phyloP scores from a whole-genome alignment of 139 green algal species.

The Eudorina sp. region DNA sequence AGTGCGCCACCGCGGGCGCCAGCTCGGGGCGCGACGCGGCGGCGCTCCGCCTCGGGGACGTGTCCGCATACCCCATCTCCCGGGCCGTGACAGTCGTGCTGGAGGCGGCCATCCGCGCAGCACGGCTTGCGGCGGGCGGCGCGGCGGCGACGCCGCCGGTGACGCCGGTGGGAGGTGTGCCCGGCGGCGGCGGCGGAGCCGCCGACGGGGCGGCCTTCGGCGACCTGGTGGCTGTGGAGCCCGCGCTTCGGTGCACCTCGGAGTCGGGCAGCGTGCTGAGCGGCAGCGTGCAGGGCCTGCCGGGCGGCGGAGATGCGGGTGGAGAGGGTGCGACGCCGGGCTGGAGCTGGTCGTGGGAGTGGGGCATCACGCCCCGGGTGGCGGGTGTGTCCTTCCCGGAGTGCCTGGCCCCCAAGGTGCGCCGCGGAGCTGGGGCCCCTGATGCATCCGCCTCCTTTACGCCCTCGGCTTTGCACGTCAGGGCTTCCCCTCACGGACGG shows the following conservation, averaged over 20 bases:
- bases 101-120: not conserved
- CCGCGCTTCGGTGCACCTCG: not conserved
- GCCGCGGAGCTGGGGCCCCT: too few relatives aligned
- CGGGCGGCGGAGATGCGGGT: not conserved
- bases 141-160: not conserved
- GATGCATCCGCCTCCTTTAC: too few relatives aligned
- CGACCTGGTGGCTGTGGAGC: not conserved
- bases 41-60: not conserved
- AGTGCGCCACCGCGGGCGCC: not conserved
- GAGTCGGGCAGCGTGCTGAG: constrained; percentile 4
- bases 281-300: not conserved
- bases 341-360: constrained; percentile 20
- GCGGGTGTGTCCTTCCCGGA: constrained; percentile 12
- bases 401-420: constrained; percentile 20
- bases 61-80: not conserved
- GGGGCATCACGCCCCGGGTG: not conserved
- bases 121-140: not conserved
- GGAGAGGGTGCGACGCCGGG: not conserved
- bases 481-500: too few relatives aligned
- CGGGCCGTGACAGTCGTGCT: not conserved
- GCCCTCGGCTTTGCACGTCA: too few relatives aligned
- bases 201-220: not conserved
- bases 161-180: not conserved
- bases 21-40: not conserved
- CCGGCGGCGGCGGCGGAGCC: not conserved